Evolutionary conservation across 306 rosid species (phyloP).

Genomic region (Medicago ruthenica): DNA sequence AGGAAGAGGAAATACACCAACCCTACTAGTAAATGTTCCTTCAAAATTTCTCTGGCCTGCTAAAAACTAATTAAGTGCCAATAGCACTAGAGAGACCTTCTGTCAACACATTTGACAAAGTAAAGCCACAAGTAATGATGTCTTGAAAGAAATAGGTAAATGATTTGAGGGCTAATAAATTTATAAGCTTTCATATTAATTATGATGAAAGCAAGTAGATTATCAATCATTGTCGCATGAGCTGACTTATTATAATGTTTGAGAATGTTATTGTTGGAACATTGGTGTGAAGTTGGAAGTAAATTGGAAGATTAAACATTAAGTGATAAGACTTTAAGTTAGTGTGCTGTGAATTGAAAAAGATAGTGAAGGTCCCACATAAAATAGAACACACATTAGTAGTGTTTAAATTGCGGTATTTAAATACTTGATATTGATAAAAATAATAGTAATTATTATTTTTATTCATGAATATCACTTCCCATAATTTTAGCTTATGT

Average conservation of each 20-base stretch:
- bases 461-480: no score
- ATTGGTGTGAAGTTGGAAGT: no score
- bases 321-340: no score
- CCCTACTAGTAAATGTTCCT: constrained; percentile 43
- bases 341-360: no score
- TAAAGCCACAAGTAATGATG: constrained; percentile 46
- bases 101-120: constrained; percentile 53
- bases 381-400: no score
- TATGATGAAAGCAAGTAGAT: not conserved
- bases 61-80: constrained; percentile 46
- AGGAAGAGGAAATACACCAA: constrained; percentile 23
- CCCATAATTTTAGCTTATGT: no score
- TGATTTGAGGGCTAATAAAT: constrained; percentile 8
- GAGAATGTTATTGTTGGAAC: no score
- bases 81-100: constrained; percentile 36
- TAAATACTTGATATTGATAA: no score
- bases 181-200: constrained; percentile 34
- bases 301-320: no score
- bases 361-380: no score
- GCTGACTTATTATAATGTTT: constrained; percentile 11
- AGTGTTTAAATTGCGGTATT: no score
- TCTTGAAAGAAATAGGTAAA: not conserved
- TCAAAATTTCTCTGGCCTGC: constrained; percentile 10
- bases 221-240: not conserved
- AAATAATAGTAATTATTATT: no score